Evolutionary conservation across 208 protist genomes (phyloP).

Genomic region (Leishmania turanica): DNA sequence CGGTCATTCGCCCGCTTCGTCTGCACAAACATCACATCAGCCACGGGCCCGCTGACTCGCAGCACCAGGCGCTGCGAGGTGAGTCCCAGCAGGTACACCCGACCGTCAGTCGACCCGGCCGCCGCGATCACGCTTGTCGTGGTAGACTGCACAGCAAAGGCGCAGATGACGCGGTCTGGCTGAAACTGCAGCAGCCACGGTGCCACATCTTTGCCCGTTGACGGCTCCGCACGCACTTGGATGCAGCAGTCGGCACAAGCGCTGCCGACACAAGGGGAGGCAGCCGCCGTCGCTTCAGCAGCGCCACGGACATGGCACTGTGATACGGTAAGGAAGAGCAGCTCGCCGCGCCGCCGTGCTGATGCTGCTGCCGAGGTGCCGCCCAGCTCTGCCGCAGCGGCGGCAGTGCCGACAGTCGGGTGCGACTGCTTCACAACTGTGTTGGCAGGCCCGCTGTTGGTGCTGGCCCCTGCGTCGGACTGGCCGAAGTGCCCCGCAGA

Average conservation of each 20-base stretch:
- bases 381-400: constrained; percentile 1
- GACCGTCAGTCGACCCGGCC: constrained; percentile 65
- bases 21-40: constrained; percentile 66
- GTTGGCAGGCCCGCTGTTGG: background rate
- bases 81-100: constrained; percentile 44
- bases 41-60: constrained; percentile 69
- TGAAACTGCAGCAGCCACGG: constrained; percentile 42
- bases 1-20: constrained; percentile 16
- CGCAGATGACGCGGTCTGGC: constrained; percentile 45
- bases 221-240: constrained; percentile 12
- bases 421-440: constrained; percentile 1
- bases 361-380: constrained; percentile 9
- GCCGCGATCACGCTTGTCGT: constrained; percentile 42
- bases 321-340: constrained; percentile 16
- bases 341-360: constrained; percentile 17
- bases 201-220: constrained; percentile 25
- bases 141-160: constrained; percentile 53
- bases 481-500: background rate
- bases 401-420: background rate
- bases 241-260: background rate
- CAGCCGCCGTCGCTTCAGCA: background rate
- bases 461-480: background rate
- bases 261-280: background rate
- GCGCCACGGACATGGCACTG: background rate
- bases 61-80: constrained; percentile 33